These are phyloP conservation scores for Dendrobium huoshanense DNA, from an alignment of 106 monocot genomes.

Conservation along the genomic window DNA sequence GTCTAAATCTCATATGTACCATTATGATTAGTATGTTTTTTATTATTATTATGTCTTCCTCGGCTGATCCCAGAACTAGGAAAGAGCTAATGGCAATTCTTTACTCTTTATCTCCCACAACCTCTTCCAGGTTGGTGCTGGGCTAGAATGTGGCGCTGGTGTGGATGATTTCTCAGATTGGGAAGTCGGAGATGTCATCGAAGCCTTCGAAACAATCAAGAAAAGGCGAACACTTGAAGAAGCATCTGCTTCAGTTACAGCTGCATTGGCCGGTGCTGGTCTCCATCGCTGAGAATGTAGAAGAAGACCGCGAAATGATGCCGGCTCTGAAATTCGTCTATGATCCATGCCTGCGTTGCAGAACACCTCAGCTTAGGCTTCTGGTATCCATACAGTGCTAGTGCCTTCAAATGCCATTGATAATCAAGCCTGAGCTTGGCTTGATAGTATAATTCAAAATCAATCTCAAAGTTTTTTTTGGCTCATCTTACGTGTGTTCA, in stretches of 20 bases:
- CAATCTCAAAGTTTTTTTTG: background rate
- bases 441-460: background rate
- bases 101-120: background rate
- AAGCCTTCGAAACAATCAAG: constrained; percentile 73
- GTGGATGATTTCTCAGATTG: constrained; percentile 71
- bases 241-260: constrained; percentile 69
- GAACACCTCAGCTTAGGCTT: background rate
- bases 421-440: background rate
- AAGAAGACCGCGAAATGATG: too few relatives aligned
- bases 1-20: background rate
- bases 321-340: background rate
- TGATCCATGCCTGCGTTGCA: background rate
- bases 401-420: background rate
- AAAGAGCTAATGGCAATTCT: background rate
- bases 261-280: constrained; percentile 73
- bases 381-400: background rate
- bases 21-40: background rate
- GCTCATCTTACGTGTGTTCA: background rate
- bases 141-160: constrained; percentile 92
- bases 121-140: constrained; percentile 58
- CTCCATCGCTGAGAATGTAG: constrained; percentile 14
- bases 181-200: constrained; percentile 78
- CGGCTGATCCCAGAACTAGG: background rate
- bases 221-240: constrained; percentile 92
- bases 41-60: background rate